Conservation (phyloP, 345 rosid species). For the Cardamine resedifolia region DNA sequence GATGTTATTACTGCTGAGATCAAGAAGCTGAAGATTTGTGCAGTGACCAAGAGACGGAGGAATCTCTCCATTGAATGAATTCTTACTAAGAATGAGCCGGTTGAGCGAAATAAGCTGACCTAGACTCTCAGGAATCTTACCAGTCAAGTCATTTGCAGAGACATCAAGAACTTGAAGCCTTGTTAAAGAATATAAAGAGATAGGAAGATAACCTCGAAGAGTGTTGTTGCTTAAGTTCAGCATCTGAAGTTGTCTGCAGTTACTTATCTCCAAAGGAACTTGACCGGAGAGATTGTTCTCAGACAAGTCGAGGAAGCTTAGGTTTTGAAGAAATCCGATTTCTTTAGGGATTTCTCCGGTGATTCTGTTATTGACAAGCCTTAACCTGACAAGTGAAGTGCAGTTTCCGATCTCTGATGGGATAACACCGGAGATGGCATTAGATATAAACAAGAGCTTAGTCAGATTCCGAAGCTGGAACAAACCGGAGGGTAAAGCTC, state of each 20-base stretch:
- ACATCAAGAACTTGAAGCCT: constrained; percentile 68
- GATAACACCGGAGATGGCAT: constrained; percentile 64
- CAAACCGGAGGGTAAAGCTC: constrained; percentile 60
- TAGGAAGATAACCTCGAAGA: constrained; percentile 64
- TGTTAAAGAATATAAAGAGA: constrained; percentile 55
- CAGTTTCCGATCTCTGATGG: constrained; percentile 74
- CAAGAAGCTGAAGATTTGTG: constrained; percentile 66
- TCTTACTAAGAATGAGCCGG: constrained; percentile 50
- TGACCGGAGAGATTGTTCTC: constrained; percentile 62
- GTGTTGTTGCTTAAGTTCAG: constrained; percentile 83
- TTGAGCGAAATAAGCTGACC: constrained; percentile 61
- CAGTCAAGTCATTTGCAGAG: constrained; percentile 53
- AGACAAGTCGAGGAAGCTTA: constrained; percentile 73
- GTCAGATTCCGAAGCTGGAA: constrained; percentile 74
- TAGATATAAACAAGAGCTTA: constrained; percentile 72
- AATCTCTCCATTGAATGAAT: constrained; percentile 52
- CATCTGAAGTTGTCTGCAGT: constrained; percentile 68
- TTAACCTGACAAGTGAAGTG: constrained; percentile 56
- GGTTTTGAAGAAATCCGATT: constrained; percentile 56
- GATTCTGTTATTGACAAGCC: constrained; percentile 60
- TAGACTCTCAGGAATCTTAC: constrained; percentile 53
- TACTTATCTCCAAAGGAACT: constrained; percentile 67
- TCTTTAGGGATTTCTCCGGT: constrained; percentile 66
- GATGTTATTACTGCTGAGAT: constrained; percentile 62
- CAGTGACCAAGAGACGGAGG: constrained; percentile 61